Percentiles rank a stretch among this genome's conserved stretches.
These are phyloP conservation scores for Penicillium manginii DNA, from an alignment of 495 filamentous ascomycete species.

Conservation along the genomic window DNA sequence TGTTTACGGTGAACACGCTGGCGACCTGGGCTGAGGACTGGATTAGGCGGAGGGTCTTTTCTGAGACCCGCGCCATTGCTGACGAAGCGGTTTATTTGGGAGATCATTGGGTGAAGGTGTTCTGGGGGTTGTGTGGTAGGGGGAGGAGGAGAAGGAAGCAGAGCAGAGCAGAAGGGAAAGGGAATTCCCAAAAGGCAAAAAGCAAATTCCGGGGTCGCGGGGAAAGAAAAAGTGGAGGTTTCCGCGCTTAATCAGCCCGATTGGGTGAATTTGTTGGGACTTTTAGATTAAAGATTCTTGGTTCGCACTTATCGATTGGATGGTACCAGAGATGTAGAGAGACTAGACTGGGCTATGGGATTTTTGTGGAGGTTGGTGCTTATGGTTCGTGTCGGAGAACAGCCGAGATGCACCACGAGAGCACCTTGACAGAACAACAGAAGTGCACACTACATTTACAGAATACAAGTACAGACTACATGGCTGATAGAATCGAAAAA, in stretches of 20 bases:
- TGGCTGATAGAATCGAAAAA: background rate
- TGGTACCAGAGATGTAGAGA: background rate
- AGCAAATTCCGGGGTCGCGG: constrained; percentile 4
- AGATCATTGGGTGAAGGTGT: constrained; percentile 16
- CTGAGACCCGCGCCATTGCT: constrained; percentile 52
- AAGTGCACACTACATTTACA: too few relatives aligned
- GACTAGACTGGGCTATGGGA: background rate
- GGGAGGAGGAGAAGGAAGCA: background rate
- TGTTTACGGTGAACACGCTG: constrained; percentile 38
- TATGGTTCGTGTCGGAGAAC: too few relatives aligned
- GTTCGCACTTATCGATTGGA: background rate
- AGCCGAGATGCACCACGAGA: too few relatives aligned
- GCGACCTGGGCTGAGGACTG: constrained; percentile 58
- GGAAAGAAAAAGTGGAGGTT: constrained; percentile 1
- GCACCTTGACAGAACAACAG: too few relatives aligned
- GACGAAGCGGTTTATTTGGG: constrained; percentile 42
- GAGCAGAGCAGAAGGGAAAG: background rate
- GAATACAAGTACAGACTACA: too few relatives aligned
- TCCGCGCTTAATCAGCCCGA: constrained; percentile 14
- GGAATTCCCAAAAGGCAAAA: background rate
- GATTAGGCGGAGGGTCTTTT: constrained; percentile 64
- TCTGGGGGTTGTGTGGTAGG: background rate
- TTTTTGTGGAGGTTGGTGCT: too few relatives aligned
- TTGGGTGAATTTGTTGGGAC: background rate
- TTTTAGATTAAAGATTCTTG: background rate